phyloP scores from a whole-genome alignment of 2,329 filamentous ascomycete species.

The Diaporthe sp. region DNA sequence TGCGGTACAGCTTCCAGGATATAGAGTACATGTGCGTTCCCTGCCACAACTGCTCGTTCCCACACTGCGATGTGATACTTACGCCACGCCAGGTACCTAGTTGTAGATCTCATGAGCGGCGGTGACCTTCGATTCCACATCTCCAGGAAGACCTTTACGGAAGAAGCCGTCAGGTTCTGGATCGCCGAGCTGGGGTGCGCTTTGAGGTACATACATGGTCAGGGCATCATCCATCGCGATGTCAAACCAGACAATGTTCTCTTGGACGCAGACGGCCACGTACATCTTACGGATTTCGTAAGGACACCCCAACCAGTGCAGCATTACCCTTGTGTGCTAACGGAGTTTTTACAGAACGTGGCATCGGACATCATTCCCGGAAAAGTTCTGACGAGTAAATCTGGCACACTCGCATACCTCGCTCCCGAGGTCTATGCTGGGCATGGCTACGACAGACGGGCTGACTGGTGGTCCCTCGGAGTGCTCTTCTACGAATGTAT shows the following conservation, averaged over 20 bases:
- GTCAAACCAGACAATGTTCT: conserved; percentile 94
- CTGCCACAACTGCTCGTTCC: background rate
- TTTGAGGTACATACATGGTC: conserved; percentile 85
- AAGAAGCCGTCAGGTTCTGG: conserved; percentile 97
- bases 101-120: conserved; percentile 98
- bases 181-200: conserved; percentile 95
- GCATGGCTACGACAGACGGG: conserved; percentile 88
- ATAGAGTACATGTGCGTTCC: conserved; percentile 92
- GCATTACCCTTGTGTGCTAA: conserved; percentile 50
- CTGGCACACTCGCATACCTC: conserved; percentile 94
- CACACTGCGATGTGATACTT: conserved; percentile 31
- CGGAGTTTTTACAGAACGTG: conserved; percentile 78
- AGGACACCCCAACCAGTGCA: conserved; percentile 51
- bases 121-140: conserved; percentile 98
- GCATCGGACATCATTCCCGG: conserved; percentile 91
- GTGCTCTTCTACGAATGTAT: conserved; percentile 99
- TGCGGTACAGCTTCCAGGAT: conserved; percentile 99
- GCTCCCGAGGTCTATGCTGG: conserved; percentile 96
- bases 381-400: conserved; percentile 92
- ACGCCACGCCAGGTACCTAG: conserved; percentile 80
- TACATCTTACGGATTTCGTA: conserved; percentile 98
- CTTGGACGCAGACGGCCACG: conserved; percentile 89
- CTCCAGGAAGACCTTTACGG: conserved; percentile 96
- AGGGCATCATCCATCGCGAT: conserved; percentile 91
- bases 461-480: conserved; percentile 98